Evolutionary conservation across 2,329 filamentous ascomycete species (phyloP), one percentile per base, ranked within the genome.

Genomic region (Tolypocladium amazonense): DNA sequence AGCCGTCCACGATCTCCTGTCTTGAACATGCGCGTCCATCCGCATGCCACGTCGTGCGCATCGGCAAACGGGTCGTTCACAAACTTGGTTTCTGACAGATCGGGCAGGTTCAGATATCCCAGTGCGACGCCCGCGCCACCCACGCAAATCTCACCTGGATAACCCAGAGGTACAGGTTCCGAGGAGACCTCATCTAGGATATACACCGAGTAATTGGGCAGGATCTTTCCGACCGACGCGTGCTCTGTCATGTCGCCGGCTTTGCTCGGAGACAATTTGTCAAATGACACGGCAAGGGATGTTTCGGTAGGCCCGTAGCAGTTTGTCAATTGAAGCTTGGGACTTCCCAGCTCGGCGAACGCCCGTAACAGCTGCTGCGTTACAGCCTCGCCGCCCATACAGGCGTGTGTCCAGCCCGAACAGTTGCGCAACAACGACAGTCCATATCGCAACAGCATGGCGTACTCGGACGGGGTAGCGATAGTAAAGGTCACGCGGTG

Each of bases 1-100:
- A 77, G 64, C 3, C 68, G 66, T 1, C 73, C 77, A 20, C 61
- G 64, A 60, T 80, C 77, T 1, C 77, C 76, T 1, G 76, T 78
- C 23, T 69, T 71, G 62, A 77, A 75, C 57, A 76, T 68, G 3
- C 39, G 64, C 0, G 59, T 68, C 67, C 66, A 65, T 27, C 65
- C 63, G 4, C 63, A 54, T 53, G 39, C 45, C n/a, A 56, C 58
- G 4, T 58, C 56, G 15, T 66, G 61, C 18, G 50, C 30, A 20
- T 53, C 50, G 11, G 50, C 50, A 9, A 1, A 67, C 63, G 14
- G 60, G 57, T 57, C 56, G 38, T 23, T 20, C 3, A 53, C 50
- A 20, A 53, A 53, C 50, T 53, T 53, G 20, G 50, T 15, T 23
- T 11, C 30, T 7, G 50, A 53, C 30, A 53, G 50, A 7, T 53